Evolutionary conservation across 1,284 basidiomycete genomes (phyloP), one percentile per base, ranked within the genome.

Genomic region (Tilletia horrida): DNA sequence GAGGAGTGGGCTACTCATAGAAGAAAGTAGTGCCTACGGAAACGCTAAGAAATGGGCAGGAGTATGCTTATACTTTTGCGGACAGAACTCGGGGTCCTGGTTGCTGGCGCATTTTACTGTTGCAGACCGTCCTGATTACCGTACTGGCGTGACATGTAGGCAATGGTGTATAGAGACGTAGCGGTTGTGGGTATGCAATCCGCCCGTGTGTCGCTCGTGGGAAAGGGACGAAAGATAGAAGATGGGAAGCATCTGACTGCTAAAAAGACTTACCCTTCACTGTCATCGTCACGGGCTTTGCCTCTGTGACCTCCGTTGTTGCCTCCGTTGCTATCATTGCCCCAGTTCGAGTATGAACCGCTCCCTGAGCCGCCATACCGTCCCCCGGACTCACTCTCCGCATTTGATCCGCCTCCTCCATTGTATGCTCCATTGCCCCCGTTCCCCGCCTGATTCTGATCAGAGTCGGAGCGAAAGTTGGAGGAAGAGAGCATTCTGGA

Each of bases 251-350:
- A 59, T 31, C 11, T 31, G 29, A 35, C 4, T 18, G 8, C 55
- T 89, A 57, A 8, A 40, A 40, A 3, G 35, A 59, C 55, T 29
- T 40, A 59, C 55, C 55, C 55, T 59, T 59, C 55, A 89, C 88
- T 87, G 85, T 82, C 74, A 76, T 63, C 63, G 29, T 40, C 55
- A 29, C 55, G 55, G 35, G 18, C 31, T 21, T 29, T 25, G 27
- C 55, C 16, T 14, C 55, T 18, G 27, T 52, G 13, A 9, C 14
- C 27, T 21, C 27, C 27, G 11, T 52, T 27, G 50, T 27, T 27
- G 50, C 50, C 50, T 21, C 23, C 35, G 3, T 27, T 52, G 50
- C 27, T 27, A 21, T 52, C 50, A 21, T 27, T 27, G 18, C 50
- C 50, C 23, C 23, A 25, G 47, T 27, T 52, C 21, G 50, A 52